phyloP scores from a whole-genome alignment of 257 asterid genomes.

The Verbascum thapsus region DNA sequence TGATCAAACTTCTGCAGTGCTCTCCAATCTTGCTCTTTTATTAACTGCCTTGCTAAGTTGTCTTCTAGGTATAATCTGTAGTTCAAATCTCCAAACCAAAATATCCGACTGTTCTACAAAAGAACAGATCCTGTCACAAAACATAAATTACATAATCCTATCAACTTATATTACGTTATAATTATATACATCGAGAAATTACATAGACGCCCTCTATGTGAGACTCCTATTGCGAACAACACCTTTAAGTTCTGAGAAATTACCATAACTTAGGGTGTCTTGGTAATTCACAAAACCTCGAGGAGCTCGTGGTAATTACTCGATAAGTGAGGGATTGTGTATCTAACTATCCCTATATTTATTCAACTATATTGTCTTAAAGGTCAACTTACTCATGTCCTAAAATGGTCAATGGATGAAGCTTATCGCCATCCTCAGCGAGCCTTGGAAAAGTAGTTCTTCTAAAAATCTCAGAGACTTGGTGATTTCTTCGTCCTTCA shows the following conservation, averaged over 20 bases:
- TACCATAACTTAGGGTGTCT: too few relatives aligned
- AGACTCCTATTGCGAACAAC: too few relatives aligned
- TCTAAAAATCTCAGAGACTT: conserved; percentile 78
- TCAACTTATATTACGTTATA: background rate
- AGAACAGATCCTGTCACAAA: conserved; percentile 32
- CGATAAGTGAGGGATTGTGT: too few relatives aligned
- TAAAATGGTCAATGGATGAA: conserved; percentile 68
- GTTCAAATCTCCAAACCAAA: conserved; percentile 98
- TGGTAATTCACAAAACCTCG: too few relatives aligned
- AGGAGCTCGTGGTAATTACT: too few relatives aligned
- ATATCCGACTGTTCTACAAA: conserved; percentile 73
- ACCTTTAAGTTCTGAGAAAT: too few relatives aligned
- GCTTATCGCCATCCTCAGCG: conserved; percentile 46
- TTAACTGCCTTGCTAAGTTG: conserved; percentile 74
- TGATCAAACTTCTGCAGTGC: conserved; percentile 79
- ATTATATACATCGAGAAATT: too few relatives aligned
- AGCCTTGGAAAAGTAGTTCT: conserved; percentile 69
- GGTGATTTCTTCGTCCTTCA: conserved; percentile 80
- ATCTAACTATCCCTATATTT: too few relatives aligned
- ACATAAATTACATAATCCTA: background rate
- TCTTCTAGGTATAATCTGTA: conserved; percentile 84
- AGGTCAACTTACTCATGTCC: conserved; percentile 84
- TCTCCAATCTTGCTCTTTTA: conserved; percentile 71
- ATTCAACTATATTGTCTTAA: conserved; percentile 13
- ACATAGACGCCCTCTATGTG: too few relatives aligned